Base-by-base conservation (phyloP, 495 filamentous ascomycete species). In the Penicillium ochrochloron region DNA sequence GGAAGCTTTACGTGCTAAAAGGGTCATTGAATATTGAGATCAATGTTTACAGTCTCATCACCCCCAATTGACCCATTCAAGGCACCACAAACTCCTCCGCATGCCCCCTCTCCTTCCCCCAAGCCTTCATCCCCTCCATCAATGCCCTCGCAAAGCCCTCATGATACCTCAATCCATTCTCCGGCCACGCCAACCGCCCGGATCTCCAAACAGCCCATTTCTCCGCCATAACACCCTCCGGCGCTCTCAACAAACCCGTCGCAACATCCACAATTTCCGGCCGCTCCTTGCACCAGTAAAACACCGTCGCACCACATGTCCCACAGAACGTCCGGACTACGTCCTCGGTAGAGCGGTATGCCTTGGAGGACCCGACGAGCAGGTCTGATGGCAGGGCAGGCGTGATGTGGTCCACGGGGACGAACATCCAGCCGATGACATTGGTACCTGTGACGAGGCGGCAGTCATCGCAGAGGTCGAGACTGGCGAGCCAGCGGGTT, bases 391-490 rank as follows among this genome's bases (percentile, higher is more conserved):
- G 51, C 0, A 10, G 76, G 65, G 3, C 74, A 65, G 61, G 62
- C 31, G 39, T 63, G 33, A 66, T 62, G 56, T 73, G 70, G 50
- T 70, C 48, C 25, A 61, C 29, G 9, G 74, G 70, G 9, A 79
- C 70, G 54, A 78, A 80, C 12, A 76, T 71, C 84, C 84, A 88
- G 39, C 74, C 66, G 29, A 77, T 73, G 11, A 86, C 59, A 61
- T 86, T 79, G 1, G 68, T 68, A 2, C 84, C 84, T 7, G 61
- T 75, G 1, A 71, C 70, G 15, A 83, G 65, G 0, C 83, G 82
- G 62, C 85, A 87, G 39, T 83, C 82, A 57, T 81, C 77, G 64
- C 85, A 87, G 17, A 76, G 66, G 62, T 85, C 84, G 46, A 82
- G 64, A 1, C 66, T 61, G 14, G 73, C 80, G 1, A 82, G 66